Conservation (phyloP, 139 green algal species). For the Picocystis salinarum region DNA sequence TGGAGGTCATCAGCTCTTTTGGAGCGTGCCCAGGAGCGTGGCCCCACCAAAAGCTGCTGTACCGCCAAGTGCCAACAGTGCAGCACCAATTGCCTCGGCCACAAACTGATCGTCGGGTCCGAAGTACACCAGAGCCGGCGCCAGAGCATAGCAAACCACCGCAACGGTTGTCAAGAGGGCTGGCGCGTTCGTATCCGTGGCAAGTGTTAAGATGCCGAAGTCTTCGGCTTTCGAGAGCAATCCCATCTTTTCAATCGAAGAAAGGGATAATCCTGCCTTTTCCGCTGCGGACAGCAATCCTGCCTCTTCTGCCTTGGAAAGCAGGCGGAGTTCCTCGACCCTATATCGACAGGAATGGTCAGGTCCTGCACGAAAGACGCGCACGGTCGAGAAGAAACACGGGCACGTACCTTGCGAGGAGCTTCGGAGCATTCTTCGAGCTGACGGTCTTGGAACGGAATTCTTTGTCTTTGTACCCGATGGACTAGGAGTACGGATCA, state of each 20-base stretch:
- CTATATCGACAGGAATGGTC: too few relatives aligned
- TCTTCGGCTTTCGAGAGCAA: slow-evolving; percentile 45
- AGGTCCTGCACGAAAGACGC: too few relatives aligned
- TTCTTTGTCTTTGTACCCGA: too few relatives aligned
- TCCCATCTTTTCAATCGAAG: slow-evolving; percentile 44
- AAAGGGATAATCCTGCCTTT: slow-evolving; percentile 38
- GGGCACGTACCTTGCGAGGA: too few relatives aligned
- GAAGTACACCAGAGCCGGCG: slow-evolving; percentile 27
- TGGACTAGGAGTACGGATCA: too few relatives aligned
- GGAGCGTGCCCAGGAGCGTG: slow-evolving; percentile 19
- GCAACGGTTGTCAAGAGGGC: slow-evolving; percentile 16
- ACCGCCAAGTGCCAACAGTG: slow-evolving; percentile 20
- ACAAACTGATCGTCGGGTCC: slow-evolving; percentile 26
- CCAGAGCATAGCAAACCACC: slow-evolving; percentile 17
- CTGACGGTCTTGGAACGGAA: too few relatives aligned
- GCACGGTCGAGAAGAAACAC: too few relatives aligned
- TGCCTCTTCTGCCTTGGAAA: slow-evolving; percentile 39
- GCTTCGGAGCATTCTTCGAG: too few relatives aligned
- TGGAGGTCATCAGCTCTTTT: too few relatives aligned
- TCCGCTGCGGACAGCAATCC: slow-evolving; percentile 40
- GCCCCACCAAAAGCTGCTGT: slow-evolving; percentile 29
- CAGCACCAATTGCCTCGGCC: slow-evolving; percentile 18
- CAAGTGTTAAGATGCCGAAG: slow-evolving; percentile 28
- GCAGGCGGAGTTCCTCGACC: slow-evolving; percentile 32
- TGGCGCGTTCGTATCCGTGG: slow-evolving; percentile 29